These are phyloP conservation scores for Cercospora sojina DNA, from an alignment of 2,329 filamentous ascomycete species.

Conservation along the genomic window DNA sequence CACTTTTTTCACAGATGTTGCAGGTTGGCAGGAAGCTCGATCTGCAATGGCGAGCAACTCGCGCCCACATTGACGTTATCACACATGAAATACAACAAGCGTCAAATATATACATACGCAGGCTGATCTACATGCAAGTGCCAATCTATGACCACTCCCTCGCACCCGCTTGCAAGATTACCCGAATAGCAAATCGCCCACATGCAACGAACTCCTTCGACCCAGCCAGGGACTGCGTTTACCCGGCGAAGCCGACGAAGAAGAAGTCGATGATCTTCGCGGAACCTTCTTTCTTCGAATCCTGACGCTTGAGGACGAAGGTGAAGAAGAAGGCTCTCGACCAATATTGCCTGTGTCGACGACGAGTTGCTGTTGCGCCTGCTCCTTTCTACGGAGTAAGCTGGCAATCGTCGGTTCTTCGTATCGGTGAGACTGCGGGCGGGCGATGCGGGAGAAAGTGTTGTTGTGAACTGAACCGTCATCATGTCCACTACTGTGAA, in stretches of 20 bases:
- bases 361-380: not conserved
- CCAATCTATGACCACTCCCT: not conserved
- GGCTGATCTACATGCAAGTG: not conserved
- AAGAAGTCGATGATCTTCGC: not conserved
- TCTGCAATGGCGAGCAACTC: not conserved
- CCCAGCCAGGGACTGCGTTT: not conserved
- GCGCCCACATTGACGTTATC: not conserved
- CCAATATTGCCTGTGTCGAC: not conserved
- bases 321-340: not conserved
- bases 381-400: constrained; percentile 4
- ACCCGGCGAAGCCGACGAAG: not conserved
- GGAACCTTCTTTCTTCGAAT: constrained; percentile 1
- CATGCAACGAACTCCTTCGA: not conserved
- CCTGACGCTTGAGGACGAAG: not conserved
- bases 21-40: not conserved
- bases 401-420: constrained; percentile 1
- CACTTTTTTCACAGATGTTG: not conserved
- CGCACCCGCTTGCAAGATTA: not conserved
- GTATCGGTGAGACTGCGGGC: not conserved
- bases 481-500: not conserved
- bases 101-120: not conserved
- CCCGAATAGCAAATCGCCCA: not conserved
- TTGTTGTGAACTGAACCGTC: not conserved
- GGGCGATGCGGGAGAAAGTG: not conserved
- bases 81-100: not conserved